Conservation (phyloP, 2,329 filamentous ascomycete species). For the Aulographum hederae region DNA sequence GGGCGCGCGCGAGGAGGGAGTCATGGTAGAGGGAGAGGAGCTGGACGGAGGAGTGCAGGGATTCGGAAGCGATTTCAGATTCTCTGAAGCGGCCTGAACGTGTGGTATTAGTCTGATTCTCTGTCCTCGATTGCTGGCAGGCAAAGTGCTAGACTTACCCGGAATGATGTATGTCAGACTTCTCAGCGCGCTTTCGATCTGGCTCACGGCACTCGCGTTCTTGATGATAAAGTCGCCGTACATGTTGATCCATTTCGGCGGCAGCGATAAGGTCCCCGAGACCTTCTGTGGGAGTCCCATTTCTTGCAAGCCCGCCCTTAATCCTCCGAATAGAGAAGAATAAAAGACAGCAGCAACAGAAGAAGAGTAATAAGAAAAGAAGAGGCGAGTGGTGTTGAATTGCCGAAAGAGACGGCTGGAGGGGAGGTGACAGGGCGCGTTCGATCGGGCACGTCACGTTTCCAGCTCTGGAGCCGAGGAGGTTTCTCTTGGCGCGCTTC, state of each 20-base stretch:
- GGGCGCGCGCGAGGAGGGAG: slow-evolving; percentile 53
- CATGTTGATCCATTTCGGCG: slow-evolving; percentile 47
- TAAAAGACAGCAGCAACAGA: too few relatives aligned
- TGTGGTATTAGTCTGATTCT: not conserved
- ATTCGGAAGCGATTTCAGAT: slow-evolving; percentile 88
- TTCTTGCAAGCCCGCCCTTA: too few relatives aligned
- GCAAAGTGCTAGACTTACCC: slow-evolving; percentile 28
- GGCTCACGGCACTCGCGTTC: slow-evolving; percentile 82
- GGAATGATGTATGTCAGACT: slow-evolving; percentile 94
- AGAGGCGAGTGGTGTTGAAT: too few relatives aligned
- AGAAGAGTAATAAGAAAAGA: too few relatives aligned
- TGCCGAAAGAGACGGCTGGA: too few relatives aligned
- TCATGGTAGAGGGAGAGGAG: slow-evolving; percentile 89
- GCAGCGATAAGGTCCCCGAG: slow-evolving; percentile 34
- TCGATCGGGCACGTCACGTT: too few relatives aligned
- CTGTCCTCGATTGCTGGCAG: too few relatives aligned
- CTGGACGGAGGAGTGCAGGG: slow-evolving; percentile 73
- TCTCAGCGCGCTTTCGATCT: slow-evolving; percentile 83
- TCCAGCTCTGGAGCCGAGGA: too few relatives aligned
- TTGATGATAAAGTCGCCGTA: slow-evolving; percentile 88
- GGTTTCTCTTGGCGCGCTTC: too few relatives aligned
- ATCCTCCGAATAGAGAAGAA: too few relatives aligned
- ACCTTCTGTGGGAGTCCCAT: slow-evolving; percentile 14
- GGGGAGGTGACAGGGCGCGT: too few relatives aligned
- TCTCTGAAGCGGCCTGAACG: slow-evolving; percentile 62